These are phyloP conservation scores for Suillus discolor DNA, from an alignment of 768 basidiomycete genomes.

Conservation along the genomic window DNA sequence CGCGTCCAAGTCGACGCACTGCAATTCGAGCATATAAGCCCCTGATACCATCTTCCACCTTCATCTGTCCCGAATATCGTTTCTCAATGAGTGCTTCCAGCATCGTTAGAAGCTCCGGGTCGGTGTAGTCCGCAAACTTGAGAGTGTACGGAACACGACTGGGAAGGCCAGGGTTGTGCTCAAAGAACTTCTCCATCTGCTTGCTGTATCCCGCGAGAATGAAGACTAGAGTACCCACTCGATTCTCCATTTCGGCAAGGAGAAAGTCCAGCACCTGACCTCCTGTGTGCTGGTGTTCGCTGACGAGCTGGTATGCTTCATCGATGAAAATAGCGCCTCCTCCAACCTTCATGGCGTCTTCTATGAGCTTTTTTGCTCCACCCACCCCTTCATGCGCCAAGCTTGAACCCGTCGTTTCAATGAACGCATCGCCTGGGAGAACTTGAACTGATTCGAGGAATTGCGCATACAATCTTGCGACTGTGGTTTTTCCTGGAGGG, in stretches of 20 bases:
- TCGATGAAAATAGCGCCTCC: conserved; percentile 73
- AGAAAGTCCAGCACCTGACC: conserved; percentile 67
- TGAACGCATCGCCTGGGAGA: conserved; percentile 53
- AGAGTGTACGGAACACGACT: conserved; percentile 70
- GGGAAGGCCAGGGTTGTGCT: conserved; percentile 69
- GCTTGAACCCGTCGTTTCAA: conserved; percentile 65
- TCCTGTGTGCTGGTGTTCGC: conserved; percentile 49
- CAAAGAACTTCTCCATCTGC: conserved; percentile 78
- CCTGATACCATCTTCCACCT: conserved; percentile 51
- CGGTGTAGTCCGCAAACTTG: conserved; percentile 62
- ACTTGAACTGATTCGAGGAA: conserved; percentile 58
- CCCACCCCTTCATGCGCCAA: conserved; percentile 59
- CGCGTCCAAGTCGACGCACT: conserved; percentile 61
- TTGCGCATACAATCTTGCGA: conserved; percentile 64
- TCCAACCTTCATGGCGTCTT: conserved; percentile 48
- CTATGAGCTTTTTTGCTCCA: conserved; percentile 52
- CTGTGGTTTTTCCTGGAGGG: conserved; percentile 64
- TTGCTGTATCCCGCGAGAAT: conserved; percentile 71
- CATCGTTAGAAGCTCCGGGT: conserved; percentile 58
- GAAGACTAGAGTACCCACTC: conserved; percentile 63
- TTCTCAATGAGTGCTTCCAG: conserved; percentile 50
- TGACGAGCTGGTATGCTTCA: conserved; percentile 70
- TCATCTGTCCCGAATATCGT: conserved; percentile 52
- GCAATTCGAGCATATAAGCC: conserved; percentile 61
- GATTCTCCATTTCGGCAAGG: conserved; percentile 76